Conservation (phyloP, 495 filamentous ascomycete genomes). For the Xylaria grammica region DNA sequence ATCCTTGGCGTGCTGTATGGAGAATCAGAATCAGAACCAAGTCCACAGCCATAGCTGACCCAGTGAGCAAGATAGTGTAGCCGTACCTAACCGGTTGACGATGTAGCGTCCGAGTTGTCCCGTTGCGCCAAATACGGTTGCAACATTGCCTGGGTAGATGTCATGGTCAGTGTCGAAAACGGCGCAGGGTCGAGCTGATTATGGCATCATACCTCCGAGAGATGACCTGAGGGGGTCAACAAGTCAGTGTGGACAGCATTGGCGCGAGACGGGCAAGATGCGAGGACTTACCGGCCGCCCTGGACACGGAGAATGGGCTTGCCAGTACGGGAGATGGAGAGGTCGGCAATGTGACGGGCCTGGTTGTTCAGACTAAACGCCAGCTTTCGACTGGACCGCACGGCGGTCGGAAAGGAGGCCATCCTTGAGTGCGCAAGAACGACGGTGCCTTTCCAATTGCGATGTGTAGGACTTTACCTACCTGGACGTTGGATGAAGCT, state of each 20-base stretch:
- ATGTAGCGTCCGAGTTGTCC: constrained; percentile 97
- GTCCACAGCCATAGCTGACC: neutral
- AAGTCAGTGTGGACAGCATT: constrained; percentile 30
- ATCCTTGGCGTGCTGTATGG: constrained; percentile 79
- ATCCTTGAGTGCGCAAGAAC: constrained; percentile 49
- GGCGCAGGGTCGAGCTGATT: constrained; percentile 30
- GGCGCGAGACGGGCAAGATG: constrained; percentile 25
- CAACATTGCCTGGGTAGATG: constrained; percentile 75
- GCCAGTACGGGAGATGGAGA: constrained; percentile 83
- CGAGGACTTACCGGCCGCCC: constrained; percentile 75
- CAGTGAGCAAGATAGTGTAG: neutral
- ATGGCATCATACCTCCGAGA: constrained; percentile 73
- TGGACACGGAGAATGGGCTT: constrained; percentile 82
- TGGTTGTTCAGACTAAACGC: constrained; percentile 31
- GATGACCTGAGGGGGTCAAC: constrained; percentile 63
- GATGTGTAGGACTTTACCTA: constrained; percentile 23
- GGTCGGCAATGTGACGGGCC: constrained; percentile 66
- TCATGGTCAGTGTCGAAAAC: constrained; percentile 35
- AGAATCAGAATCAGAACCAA: constrained; percentile 29
- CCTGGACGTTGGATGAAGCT: constrained; percentile 27
- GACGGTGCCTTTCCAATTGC: constrained; percentile 37
- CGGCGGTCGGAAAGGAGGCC: constrained; percentile 54
- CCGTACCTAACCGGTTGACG: constrained; percentile 89
- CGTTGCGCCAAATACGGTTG: constrained; percentile 96
- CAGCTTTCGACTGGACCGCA: constrained; percentile 49